Conservation (phyloP, 1,284 basidiomycete species). For the Marasmius fiardii region DNA sequence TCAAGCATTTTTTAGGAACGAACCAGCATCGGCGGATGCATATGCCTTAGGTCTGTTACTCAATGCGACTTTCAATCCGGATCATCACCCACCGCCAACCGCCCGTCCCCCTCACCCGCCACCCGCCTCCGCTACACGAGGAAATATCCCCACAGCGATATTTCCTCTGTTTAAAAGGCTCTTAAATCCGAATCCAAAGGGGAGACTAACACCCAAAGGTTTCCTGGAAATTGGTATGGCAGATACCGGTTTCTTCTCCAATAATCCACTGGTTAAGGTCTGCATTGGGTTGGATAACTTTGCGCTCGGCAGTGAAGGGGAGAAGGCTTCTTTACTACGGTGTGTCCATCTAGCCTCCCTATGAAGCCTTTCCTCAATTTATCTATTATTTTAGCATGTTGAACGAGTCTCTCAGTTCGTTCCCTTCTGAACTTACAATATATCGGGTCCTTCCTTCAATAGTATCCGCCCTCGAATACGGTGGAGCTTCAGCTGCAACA, state of each 20-base stretch:
- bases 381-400: conserved; percentile 49
- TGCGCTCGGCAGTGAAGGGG: conserved; percentile 77
- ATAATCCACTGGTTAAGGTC: conserved; percentile 84
- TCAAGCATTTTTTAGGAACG: conserved; percentile 45
- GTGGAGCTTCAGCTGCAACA: conserved; percentile 74
- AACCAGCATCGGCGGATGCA: conserved; percentile 73
- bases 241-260: conserved; percentile 80
- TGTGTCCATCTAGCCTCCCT: conserved; percentile 21
- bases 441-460: conserved; percentile 88
- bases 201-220: conserved; percentile 70
- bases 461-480: conserved; percentile 80
- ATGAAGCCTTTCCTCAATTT: conserved; percentile 1
- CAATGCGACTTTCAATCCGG: conserved; percentile 84
- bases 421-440: conserved; percentile 87
- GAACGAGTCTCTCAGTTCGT: conserved; percentile 75
- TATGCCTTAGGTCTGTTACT: conserved; percentile 87
- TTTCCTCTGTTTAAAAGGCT: conserved; percentile 87
- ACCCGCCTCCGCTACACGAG: conserved; percentile 71
- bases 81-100: conserved; percentile 66
- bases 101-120: conserved; percentile 69
- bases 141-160: conserved; percentile 72
- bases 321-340: conserved; percentile 76
- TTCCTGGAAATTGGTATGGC: conserved; percentile 84
- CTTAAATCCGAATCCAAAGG: conserved; percentile 83
- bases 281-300: conserved; percentile 89